Percentiles rank a stretch among this genome's conserved stretches.
Conservation (phyloP, 139 green algal species). For the Chlorella sp. region DNA sequence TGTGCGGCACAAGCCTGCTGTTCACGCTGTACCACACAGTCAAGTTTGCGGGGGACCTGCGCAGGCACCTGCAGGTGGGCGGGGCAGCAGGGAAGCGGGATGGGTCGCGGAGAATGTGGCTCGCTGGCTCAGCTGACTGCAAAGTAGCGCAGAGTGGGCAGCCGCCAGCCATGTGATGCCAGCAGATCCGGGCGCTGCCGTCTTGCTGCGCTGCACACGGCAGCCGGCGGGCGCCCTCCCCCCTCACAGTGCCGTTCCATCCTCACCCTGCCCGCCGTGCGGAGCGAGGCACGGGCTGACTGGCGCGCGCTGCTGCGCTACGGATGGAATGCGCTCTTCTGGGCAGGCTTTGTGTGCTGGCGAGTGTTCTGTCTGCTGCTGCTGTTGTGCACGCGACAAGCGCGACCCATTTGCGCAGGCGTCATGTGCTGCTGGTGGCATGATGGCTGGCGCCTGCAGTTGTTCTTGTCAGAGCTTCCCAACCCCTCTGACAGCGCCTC, state of each 20-base stretch:
- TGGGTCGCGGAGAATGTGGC: too few relatives aligned
- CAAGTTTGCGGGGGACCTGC: constrained; percentile 24
- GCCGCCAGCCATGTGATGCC: not conserved
- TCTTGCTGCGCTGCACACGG: too few relatives aligned
- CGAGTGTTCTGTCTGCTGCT: not conserved
- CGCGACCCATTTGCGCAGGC: too few relatives aligned
- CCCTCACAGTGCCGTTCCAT: not conserved
- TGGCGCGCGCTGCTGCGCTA: constrained; percentile 39
- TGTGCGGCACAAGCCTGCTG: constrained; percentile 31
- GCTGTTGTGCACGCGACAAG: too few relatives aligned
- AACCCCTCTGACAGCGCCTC: too few relatives aligned
- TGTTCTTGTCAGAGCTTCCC: too few relatives aligned
- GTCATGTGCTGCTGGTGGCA: too few relatives aligned
- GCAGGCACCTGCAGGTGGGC: constrained; percentile 25
- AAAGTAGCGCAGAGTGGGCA: too few relatives aligned
- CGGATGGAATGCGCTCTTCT: constrained; percentile 47
- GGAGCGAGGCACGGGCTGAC: constrained; percentile 29
- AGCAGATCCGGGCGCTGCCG: too few relatives aligned
- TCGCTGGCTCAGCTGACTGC: too few relatives aligned
- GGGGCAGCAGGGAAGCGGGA: not conserved
- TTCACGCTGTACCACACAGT: constrained; percentile 34
- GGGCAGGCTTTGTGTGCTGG: constrained; percentile 26
- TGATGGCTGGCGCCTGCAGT: too few relatives aligned
- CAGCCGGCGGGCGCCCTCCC: not conserved
- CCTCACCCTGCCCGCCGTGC: not conserved